Base-by-base conservation (phyloP, 371 early-diverging fungal genomes). In the Lichtheimia ramosa region DNA sequence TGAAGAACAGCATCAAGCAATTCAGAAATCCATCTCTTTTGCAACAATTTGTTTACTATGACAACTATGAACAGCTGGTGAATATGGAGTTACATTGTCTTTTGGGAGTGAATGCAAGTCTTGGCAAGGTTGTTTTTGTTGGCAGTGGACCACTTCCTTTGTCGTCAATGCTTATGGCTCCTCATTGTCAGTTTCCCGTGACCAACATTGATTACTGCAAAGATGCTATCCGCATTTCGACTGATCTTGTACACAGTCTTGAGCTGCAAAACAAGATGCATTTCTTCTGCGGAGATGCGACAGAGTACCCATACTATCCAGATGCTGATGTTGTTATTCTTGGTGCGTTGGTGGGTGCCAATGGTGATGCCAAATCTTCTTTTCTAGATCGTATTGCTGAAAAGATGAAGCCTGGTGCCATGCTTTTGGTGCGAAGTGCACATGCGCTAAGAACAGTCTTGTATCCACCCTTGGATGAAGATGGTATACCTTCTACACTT, bases 81-180 rank as follows among this genome's bases (percentile, higher is more conserved):
- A 42, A 67, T 8, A 48, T 80, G 7, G 81, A 80, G 48, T 43
- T 67, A 5, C 58, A 67, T 48, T 69, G 73, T 3, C 56, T 77
- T n/a, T 51, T 61, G 16, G 73, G 73, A 8, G 64, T 70, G 0
- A 61, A 64, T 15, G 73, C 71, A 4, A 27, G 25, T 0, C 40
- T 73, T 12, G 27, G 43, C 0, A 63, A 54, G 2, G 55, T 76
- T 20, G 69, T 65, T 0, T 77, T 77, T 60, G 48, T 80, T 20
- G 81, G 81, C 3, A 73, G 77, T 16, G 81, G 81, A 12, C 77
- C 81, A 10, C 46, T 80, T 14, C 81, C 81, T 0, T 25, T 80
- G 3, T 69, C 77, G 12, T 66, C 77, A 3, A 72, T 80, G 5
- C 51, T 70, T 8, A 62, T 80, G 63, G 63, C 66, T 25, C 60